Conservation (phyloP, 495 filamentous ascomycete species). For the Trichocladium uniseriatum region DNA sequence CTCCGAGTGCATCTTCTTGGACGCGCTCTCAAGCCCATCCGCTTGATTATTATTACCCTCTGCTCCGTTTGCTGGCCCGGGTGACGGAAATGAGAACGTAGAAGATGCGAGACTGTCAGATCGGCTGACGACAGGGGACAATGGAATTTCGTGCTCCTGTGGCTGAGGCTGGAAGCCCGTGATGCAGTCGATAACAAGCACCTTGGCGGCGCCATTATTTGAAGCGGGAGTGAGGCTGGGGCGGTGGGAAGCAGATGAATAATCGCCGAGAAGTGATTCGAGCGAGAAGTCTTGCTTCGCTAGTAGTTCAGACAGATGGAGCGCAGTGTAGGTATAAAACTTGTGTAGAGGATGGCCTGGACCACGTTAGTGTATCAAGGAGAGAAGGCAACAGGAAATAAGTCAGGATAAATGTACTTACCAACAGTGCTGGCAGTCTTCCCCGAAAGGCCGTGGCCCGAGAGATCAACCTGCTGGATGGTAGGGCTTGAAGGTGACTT, state of each 20-base stretch:
- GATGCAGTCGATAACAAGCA: constrained; percentile 47
- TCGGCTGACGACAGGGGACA: constrained; percentile 28
- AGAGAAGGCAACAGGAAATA: background rate
- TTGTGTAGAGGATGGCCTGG: constrained; percentile 58
- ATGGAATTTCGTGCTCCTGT: constrained; percentile 28
- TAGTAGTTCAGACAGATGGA: constrained; percentile 46
- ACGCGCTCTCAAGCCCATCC: constrained; percentile 20
- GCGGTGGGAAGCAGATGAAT: constrained; percentile 22
- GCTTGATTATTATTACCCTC: background rate
- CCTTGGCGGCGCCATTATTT: constrained; percentile 28
- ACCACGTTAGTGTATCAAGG: constrained; percentile 9
- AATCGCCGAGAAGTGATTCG: constrained; percentile 33
- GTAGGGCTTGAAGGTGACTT: constrained; percentile 41
- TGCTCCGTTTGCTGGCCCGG: background rate
- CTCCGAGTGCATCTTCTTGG: constrained; percentile 40
- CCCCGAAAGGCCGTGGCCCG: constrained; percentile 31
- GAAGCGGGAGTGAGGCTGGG: constrained; percentile 20
- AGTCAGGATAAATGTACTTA: constrained; percentile 18
- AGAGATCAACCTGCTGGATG: constrained; percentile 42
- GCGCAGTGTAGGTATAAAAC: constrained; percentile 47
- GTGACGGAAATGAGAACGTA: constrained; percentile 2
- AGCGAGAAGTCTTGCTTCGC: constrained; percentile 31
- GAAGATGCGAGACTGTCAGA: constrained; percentile 16
- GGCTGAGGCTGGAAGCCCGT: constrained; percentile 37
- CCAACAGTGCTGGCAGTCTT: constrained; percentile 34